Base-by-base conservation (phyloP, 1,284 basidiomycete genomes). In the Trichosporon asahii region DNA sequence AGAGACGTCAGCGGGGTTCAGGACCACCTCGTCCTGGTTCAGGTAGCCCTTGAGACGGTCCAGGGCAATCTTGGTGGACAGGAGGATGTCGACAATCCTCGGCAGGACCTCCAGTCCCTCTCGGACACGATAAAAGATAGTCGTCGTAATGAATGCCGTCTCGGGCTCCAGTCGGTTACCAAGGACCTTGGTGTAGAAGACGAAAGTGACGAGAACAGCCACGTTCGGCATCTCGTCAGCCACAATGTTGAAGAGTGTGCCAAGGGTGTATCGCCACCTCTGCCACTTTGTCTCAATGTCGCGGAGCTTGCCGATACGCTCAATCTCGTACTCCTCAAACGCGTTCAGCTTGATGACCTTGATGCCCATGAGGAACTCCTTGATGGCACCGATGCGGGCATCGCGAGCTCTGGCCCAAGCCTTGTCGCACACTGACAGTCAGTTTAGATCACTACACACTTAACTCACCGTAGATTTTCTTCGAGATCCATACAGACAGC, bases 261-360 rank as follows among this genome's bases (percentile, higher is more conserved):
- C 84, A 0, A 84, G 75, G n/a, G 76, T 77, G 66, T 76, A 85
- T 35, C 83, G 70, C 78, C 77, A 80, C 33, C 83, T 71, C 72
- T 84, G 83, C 75, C 81, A 81, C n/a, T 77, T 79, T 8, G 81
- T 76, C 69, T 84, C 83, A 25, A 73, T 66, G 9, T 75, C 74
- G 8, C 83, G 76, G 3, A 83, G 69, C 0, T 23, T 35, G 12
- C 74, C 70, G 46, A 84, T 78, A 18, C 75, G 69, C 0, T 71
- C 64, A 0, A 73, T 70, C 63, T 79, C 79, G 68, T 81, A 77
- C 1, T 74, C 76, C 66, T 84, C 83, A 64, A 81, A 81, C 0
- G 78, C 82, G 66, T 84, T 84, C 31, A 84, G 74, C 70, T 84
- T 83, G 79, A 83, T 81, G 12, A 82, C 81, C 68, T 82, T 83